Evolutionary conservation across 805 yeast genomes (phyloP), one percentile per base, ranked within the genome.

Genomic region (Wickerhamiella musiphila): DNA sequence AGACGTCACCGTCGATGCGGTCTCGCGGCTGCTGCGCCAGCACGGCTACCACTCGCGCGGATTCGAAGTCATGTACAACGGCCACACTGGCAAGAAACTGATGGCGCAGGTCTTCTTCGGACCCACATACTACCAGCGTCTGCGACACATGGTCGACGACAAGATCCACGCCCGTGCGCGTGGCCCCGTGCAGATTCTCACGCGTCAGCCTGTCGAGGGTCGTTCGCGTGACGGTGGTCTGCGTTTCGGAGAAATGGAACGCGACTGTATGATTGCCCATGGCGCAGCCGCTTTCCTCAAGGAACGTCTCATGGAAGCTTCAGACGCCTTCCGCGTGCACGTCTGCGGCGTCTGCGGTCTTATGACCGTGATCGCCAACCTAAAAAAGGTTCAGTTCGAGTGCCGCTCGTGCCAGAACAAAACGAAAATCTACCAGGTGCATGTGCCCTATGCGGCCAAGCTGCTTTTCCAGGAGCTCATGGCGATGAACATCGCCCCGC

Each of bases 251-350:
- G 98, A 86, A 60, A 90, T 90, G 99, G 99, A 90, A 62, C 81
- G 99, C 65, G 99, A 90, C 68, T 90, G 99, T 77, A 86, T 90
- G 95, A 90, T 90, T 66, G 98, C 99, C 2, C 96, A 90, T 54
- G 99, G 99, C 56, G 96, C 95, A 10, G 95, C 98, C 4, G 92
- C 95, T 6, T 86, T 90, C 65, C 69, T 90, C 63, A 83, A 86
- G 58, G 99, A 90, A 62, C 70, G 99, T 56, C 65, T 90, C 56
- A 86, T 90, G 95, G 96, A 90, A 58, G 94, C 95, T 9, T 86
- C 96, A 0, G 99, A 90, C 63, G 95, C 96, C 2, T 90, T 90
- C 66, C 70, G 96, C 58, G 96, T 90, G 26, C 96, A 90, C 54
- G 76, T 90, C 19, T 90, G 99, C 65, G 98, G 96, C 51, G 73